Conservation (phyloP, 495 filamentous ascomycete genomes). For the Tuber indicum region DNA sequence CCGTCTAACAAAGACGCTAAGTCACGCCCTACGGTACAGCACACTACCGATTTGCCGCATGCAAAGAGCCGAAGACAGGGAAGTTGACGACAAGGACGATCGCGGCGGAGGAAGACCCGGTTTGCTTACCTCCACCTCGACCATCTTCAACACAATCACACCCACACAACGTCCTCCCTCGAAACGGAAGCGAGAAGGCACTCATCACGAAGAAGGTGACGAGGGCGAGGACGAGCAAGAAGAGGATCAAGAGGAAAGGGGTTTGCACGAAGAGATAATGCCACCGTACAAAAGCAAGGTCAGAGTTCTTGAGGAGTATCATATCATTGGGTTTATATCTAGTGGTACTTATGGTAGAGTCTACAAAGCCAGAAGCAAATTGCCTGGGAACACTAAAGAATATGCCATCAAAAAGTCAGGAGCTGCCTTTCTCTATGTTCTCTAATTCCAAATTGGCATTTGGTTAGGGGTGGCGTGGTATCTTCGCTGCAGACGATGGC, state of each 20-base stretch:
- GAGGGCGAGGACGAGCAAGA: conserved; percentile 16
- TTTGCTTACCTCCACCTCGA: conserved; percentile 17
- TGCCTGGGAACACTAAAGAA: conserved; percentile 61
- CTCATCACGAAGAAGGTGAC: conserved; percentile 13
- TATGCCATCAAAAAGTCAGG: conserved; percentile 87
- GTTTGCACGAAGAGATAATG: conserved; percentile 34
- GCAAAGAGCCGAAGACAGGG: conserved; percentile 31
- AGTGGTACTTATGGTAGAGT: conserved; percentile 98
- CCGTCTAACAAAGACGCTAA: conserved; percentile 17
- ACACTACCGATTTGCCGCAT: conserved; percentile 33
- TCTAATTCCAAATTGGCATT: not conserved
- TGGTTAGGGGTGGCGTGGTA: not conserved
- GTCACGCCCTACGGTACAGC: conserved; percentile 16
- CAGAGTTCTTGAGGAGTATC: conserved; percentile 81
- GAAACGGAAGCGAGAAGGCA: conserved; percentile 15
- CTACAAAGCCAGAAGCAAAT: conserved; percentile 83
- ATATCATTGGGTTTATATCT: conserved; percentile 95
- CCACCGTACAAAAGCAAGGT: conserved; percentile 74
- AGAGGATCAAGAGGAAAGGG: not conserved
- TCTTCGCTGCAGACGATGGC: not conserved
- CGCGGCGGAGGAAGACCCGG: conserved; percentile 21
- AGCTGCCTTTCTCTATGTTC: conserved; percentile 12
- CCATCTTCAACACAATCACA: conserved; percentile 10
- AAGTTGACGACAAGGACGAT: conserved; percentile 37
- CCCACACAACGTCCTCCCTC: conserved; percentile 6